phyloP scores from a whole-genome alignment of 257 asterid genomes.

The Penstemon barbatus region DNA sequence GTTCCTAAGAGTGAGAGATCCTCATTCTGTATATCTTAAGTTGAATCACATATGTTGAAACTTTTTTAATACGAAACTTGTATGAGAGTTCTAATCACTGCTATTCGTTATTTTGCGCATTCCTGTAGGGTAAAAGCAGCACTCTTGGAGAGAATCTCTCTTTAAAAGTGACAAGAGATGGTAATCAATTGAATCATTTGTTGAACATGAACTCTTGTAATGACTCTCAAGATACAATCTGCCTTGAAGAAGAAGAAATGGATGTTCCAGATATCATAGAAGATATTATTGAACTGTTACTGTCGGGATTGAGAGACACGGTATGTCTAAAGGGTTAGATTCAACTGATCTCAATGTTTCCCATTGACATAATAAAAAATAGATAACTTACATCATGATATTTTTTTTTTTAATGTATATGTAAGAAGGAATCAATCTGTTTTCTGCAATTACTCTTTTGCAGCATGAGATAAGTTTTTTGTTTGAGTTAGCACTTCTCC shows the following conservation, averaged over 20 bases:
- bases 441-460: slow-evolving; percentile 8
- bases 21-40: background rate
- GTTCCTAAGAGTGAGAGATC: slow-evolving; percentile 6
- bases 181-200: slow-evolving; percentile 35
- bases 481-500: slow-evolving; percentile 7
- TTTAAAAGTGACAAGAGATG: slow-evolving; percentile 33
- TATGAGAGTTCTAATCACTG: slow-evolving; percentile 14
- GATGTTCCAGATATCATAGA: slow-evolving; percentile 90
- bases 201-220: slow-evolving; percentile 35
- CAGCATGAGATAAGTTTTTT: slow-evolving; percentile 10
- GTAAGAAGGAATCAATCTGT: slow-evolving; percentile 12
- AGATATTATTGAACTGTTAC: slow-evolving; percentile 76
- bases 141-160: slow-evolving; percentile 61
- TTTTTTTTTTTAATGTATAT: slow-evolving; percentile 20
- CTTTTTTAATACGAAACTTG: slow-evolving; percentile 22
- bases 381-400: background rate
- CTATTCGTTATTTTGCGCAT: slow-evolving; percentile 25
- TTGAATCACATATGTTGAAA: slow-evolving; percentile 20
- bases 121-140: slow-evolving; percentile 60
- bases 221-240: slow-evolving; percentile 44
- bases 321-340: slow-evolving; percentile 56
- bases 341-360: slow-evolving; percentile 31
- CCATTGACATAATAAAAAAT: slow-evolving; percentile 9
- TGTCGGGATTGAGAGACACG: slow-evolving; percentile 85
- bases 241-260: slow-evolving; percentile 71